Conservation (phyloP, 2,329 filamentous ascomycete species). For the Paecilomyces sp. region DNA sequence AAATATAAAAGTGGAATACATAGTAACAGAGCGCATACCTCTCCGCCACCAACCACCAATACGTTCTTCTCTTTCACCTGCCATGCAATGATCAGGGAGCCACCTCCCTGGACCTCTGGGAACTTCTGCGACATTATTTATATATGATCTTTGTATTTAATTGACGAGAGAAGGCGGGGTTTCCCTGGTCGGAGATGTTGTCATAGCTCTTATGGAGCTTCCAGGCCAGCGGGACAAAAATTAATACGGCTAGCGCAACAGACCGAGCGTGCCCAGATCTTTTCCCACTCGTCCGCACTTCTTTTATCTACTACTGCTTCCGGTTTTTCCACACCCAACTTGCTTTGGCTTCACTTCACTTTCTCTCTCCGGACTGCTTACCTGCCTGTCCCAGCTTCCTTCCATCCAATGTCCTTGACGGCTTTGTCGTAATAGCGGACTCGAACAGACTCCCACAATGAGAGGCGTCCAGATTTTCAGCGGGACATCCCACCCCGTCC, state of each 20-base stretch:
- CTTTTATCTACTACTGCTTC: slow-evolving; percentile 1
- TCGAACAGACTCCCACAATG: slow-evolving; percentile 38
- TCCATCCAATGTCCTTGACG: neutral
- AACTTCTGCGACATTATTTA: slow-evolving; percentile 49
- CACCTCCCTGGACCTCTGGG: slow-evolving; percentile 78
- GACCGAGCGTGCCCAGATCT: slow-evolving; percentile 6
- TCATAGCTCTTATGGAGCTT: neutral
- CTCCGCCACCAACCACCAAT: slow-evolving; percentile 89
- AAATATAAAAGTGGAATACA: neutral
- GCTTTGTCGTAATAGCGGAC: neutral
- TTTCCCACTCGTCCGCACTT: slow-evolving; percentile 1
- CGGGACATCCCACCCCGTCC: slow-evolving; percentile 57
- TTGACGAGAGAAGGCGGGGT: slow-evolving; percentile 4
- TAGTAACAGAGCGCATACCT: slow-evolving; percentile 51
- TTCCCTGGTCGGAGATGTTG: neutral
- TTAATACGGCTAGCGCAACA: slow-evolving; percentile 9
- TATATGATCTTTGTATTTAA: neutral
- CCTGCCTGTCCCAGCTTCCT: neutral
- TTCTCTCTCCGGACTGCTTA: slow-evolving; percentile 1
- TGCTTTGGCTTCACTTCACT: slow-evolving; percentile 8
- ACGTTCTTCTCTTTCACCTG: slow-evolving; percentile 84
- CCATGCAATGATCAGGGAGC: slow-evolving; percentile 92
- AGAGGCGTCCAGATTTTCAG: slow-evolving; percentile 62
- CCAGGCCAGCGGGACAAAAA: neutral
- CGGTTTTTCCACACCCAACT: slow-evolving; percentile 8